Percentiles rank a stretch among this genome's conserved stretches.
Evolutionary conservation across 177 flowering plant species (phyloP).

Genomic region (Vitis hybrid): DNA sequence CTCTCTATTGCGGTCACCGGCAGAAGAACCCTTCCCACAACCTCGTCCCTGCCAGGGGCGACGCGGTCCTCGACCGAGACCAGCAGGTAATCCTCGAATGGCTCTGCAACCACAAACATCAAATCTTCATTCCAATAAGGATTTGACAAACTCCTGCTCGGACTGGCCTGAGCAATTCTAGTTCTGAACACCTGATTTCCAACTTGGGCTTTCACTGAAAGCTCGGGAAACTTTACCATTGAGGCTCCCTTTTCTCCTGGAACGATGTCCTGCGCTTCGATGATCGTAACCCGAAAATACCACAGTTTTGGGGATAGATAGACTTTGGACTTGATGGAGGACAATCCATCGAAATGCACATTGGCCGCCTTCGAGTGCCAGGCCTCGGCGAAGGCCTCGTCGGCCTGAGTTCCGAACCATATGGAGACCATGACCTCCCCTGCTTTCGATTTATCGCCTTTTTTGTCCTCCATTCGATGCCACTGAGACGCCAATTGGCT

Average conservation of each 20-base stretch:
- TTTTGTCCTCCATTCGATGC: constrained; percentile 58
- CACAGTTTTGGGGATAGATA: constrained; percentile 68
- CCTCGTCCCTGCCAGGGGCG: constrained; percentile 46
- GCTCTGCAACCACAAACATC: constrained; percentile 71
- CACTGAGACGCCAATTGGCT: constrained; percentile 72
- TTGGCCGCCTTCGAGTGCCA: constrained; percentile 69
- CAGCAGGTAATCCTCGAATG: constrained; percentile 59
- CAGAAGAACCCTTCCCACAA: constrained; percentile 43
- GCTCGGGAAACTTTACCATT: constrained; percentile 45
- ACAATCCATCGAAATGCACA: constrained; percentile 50
- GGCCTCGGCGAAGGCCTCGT: constrained; percentile 65
- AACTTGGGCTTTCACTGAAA: constrained; percentile 48
- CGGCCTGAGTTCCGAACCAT: constrained; percentile 77
- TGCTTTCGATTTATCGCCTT: constrained; percentile 34
- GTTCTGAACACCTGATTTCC: constrained; percentile 63
- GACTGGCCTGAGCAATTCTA: constrained; percentile 26
- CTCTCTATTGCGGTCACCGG: constrained; percentile 44
- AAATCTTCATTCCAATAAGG: constrained; percentile 70
- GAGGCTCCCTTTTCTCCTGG: constrained; percentile 36
- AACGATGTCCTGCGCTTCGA: constrained; percentile 63
- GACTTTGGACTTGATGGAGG: constrained; percentile 53
- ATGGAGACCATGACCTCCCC: constrained; percentile 59
- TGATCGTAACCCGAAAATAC: constrained; percentile 50
- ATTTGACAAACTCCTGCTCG: constrained; percentile 34
- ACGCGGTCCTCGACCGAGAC: constrained; percentile 50